Evolutionary conservation across 2,329 filamentous ascomycete genomes (phyloP).

Genomic region (Fusarium zealandicum): DNA sequence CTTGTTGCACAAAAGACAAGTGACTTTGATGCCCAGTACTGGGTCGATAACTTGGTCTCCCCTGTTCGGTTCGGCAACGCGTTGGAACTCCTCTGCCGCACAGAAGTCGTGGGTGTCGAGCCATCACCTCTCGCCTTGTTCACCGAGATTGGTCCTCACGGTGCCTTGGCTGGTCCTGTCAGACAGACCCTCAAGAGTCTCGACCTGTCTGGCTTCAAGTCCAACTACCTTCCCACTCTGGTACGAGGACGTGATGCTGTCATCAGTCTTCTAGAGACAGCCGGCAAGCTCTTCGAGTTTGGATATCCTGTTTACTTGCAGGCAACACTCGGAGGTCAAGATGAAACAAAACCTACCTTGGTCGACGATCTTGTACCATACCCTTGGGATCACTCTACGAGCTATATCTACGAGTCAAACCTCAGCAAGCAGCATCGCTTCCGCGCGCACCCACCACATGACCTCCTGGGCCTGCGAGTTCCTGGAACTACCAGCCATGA

Average conservation of each 20-base stretch:
- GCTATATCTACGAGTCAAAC: conserved; percentile 46
- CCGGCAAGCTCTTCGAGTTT: conserved; percentile 23
- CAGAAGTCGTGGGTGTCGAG: background rate
- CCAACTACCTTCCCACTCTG: conserved; percentile 12
- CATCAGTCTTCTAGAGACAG: conserved; percentile 17
- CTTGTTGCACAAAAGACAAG: conserved; percentile 18
- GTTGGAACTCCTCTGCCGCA: conserved; percentile 19
- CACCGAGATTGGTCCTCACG: conserved; percentile 39
- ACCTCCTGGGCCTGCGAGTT: conserved; percentile 42
- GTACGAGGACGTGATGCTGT: conserved; percentile 40
- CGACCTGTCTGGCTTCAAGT: conserved; percentile 12
- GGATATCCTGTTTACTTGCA: conserved; percentile 16
- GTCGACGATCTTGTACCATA: conserved; percentile 47
- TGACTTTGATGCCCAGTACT: conserved; percentile 33
- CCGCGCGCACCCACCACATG: conserved; percentile 47
- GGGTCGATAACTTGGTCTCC: conserved; percentile 42
- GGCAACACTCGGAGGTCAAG: conserved; percentile 1
- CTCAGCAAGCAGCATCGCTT: conserved; percentile 44
- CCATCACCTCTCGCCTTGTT: conserved; percentile 16
- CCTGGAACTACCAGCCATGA: conserved; percentile 21
- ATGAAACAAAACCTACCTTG: background rate
- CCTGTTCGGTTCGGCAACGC: conserved; percentile 40
- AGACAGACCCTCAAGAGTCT: conserved; percentile 32
- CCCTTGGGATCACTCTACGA: conserved; percentile 49
- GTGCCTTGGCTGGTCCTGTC: conserved; percentile 36